Evolutionary conservation across 176 grass and related monocot species (phyloP).

Genomic region (Carex cristatella): DNA sequence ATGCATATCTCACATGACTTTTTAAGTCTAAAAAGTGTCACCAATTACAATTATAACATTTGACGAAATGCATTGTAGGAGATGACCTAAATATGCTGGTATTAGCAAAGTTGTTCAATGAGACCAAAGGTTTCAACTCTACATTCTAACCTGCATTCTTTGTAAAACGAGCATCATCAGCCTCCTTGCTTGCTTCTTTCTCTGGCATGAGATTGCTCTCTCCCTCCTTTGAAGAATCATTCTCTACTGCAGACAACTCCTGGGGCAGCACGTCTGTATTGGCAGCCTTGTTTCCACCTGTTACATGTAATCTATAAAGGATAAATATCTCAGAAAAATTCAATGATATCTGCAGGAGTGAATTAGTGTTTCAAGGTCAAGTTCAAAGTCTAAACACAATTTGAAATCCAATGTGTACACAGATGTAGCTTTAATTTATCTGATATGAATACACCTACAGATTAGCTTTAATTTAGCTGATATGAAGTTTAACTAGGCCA

Average conservation of each 20-base stretch:
- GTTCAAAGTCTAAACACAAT: background rate
- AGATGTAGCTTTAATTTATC: background rate
- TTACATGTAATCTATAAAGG: background rate
- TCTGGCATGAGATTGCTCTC: background rate
- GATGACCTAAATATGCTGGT: background rate
- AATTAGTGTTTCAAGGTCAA: background rate
- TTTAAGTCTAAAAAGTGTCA: background rate
- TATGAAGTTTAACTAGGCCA: background rate
- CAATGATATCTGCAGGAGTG: background rate
- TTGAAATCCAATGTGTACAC: background rate
- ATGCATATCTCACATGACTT: background rate
- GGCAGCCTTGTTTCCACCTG: background rate
- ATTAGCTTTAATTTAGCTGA: background rate
- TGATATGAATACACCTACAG: background rate
- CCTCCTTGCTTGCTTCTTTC: background rate
- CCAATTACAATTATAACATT: background rate
- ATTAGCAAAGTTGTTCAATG: background rate
- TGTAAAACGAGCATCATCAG: background rate
- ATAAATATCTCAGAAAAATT: background rate
- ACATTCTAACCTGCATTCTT: background rate
- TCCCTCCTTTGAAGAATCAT: background rate
- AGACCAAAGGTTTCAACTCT: background rate
- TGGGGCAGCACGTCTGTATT: background rate
- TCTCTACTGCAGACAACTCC: background rate
- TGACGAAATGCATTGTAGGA: background rate